Conservation (phyloP, 345 rosid species). For the Physaria fendleri region DNA sequence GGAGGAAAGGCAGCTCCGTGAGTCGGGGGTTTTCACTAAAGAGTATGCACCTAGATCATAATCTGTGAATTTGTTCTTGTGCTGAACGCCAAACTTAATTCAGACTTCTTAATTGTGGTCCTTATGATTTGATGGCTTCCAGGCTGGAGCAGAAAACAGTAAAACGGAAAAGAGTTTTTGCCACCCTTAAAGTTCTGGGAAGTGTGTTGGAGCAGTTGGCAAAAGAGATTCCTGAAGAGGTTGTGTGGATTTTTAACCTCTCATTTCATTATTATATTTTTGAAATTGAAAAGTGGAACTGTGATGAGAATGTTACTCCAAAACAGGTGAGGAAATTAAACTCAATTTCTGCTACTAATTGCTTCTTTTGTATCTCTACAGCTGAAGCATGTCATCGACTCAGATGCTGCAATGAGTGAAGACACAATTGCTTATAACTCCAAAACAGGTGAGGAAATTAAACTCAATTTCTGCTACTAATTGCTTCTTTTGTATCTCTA, state of each 20-base stretch:
- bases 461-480: too few species aligned
- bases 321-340: neutral
- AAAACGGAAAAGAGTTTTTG: constrained; percentile 78
- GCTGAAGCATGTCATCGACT: constrained; percentile 74
- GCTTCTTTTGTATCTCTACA: constrained; percentile 35
- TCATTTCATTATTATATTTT: constrained; percentile 1
- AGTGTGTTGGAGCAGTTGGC: constrained; percentile 74
- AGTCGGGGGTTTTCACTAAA: constrained; percentile 61
- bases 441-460: too few species aligned
- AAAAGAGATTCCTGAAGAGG: constrained; percentile 88
- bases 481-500: too few species aligned
- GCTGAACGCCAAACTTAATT: constrained; percentile 1
- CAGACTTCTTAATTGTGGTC: constrained; percentile 3
- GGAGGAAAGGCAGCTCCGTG: constrained; percentile 77
- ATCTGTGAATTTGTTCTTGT: neutral
- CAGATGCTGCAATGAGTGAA: constrained; percentile 92
- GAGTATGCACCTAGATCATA: constrained; percentile 54
- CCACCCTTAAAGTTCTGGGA: constrained; percentile 77
- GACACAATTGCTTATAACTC: constrained; percentile 86
- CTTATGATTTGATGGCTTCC: constrained; percentile 20
- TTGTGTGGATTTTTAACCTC: constrained; percentile 22
- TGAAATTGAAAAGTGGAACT: neutral
- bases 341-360: neutral
- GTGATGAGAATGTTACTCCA: neutral
- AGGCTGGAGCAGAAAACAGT: constrained; percentile 87